Percentiles rank a stretch among this genome's conserved stretches.
Evolutionary conservation across 1,139 yeast species (phyloP).

Genomic region (Lodderomyces beijingensis): DNA sequence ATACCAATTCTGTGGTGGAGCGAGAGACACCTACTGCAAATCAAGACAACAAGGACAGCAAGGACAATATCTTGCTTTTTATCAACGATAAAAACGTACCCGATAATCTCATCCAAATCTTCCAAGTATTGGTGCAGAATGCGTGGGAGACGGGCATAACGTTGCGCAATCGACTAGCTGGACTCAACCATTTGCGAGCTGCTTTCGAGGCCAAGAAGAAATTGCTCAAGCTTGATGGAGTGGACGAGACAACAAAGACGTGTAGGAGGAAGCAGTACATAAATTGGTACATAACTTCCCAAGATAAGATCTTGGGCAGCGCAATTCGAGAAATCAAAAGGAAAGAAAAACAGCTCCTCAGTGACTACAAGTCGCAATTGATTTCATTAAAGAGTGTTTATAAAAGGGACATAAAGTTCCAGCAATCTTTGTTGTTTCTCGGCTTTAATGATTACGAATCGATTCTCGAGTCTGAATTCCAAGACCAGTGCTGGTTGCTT

Average conservation of each 20-base stretch:
- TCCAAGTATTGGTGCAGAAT: conserved; percentile 47
- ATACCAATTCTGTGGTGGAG: conserved; percentile 37
- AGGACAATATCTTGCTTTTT: conserved; percentile 44
- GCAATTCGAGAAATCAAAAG: conserved; percentile 46
- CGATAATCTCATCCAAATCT: conserved; percentile 43
- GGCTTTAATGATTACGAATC: conserved; percentile 56
- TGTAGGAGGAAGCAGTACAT: conserved; percentile 24
- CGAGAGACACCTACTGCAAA: conserved; percentile 13
- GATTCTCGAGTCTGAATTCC: conserved; percentile 40
- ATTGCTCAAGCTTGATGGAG: conserved; percentile 13
- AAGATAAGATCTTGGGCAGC: conserved; percentile 41
- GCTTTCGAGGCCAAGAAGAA: conserved; percentile 48
- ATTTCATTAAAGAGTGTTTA: conserved; percentile 53
- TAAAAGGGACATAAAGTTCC: conserved; percentile 53
- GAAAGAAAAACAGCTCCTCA: conserved; percentile 48
- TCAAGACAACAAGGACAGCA: conserved; percentile 40
- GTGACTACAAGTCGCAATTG: conserved; percentile 31
- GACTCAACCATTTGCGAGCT: conserved; percentile 50
- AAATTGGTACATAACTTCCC: conserved; percentile 38
- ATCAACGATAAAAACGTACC: conserved; percentile 41
- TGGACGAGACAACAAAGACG: conserved; percentile 7
- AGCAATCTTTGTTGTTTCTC: conserved; percentile 51
- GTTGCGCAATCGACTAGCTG: conserved; percentile 55
- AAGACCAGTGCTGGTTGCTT: conserved; percentile 58
- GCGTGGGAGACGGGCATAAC: conserved; percentile 38